Conservation (phyloP, 2,329 filamentous ascomycete species). For the Claviceps spartinae region DNA sequence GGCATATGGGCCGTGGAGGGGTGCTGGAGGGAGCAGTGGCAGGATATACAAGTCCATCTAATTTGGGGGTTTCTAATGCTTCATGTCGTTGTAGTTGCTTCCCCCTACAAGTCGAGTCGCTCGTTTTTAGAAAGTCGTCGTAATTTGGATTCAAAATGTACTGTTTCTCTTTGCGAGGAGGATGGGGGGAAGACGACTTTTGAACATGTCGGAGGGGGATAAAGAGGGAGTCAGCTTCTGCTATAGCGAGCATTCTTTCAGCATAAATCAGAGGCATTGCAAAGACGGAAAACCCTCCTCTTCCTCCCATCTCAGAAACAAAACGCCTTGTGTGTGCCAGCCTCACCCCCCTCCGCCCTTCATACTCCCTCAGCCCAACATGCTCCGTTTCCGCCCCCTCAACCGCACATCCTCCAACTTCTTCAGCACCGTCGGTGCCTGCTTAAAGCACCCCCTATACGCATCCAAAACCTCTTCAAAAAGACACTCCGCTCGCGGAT, state of each 20-base stretch:
- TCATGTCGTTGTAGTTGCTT: neutral
- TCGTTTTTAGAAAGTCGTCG: neutral
- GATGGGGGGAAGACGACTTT: neutral
- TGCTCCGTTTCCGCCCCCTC: conserved; percentile 90
- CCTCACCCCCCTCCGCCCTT: neutral
- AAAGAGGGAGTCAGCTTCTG: neutral
- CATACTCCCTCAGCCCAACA: conserved; percentile 55
- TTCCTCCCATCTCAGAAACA: neutral
- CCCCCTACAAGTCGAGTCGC: neutral
- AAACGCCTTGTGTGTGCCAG: neutral
- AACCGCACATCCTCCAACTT: conserved; percentile 84
- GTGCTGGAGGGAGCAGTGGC: neutral
- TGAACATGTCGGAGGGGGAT: neutral
- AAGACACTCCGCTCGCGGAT: conserved; percentile 68
- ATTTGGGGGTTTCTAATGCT: neutral
- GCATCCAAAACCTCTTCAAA: conserved; percentile 61
- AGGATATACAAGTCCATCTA: neutral
- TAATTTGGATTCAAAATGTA: neutral
- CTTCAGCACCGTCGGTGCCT: conserved; percentile 59
- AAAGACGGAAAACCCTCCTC: neutral
- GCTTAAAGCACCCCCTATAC: conserved; percentile 65
- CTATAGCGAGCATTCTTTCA: conserved; percentile 6
- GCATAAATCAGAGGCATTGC: neutral
- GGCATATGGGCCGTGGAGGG: neutral
- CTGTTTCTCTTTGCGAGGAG: too few relatives aligned